Conservation (phyloP, 202 grass and related monocot genomes). For the Tripidium arundinaceum region DNA sequence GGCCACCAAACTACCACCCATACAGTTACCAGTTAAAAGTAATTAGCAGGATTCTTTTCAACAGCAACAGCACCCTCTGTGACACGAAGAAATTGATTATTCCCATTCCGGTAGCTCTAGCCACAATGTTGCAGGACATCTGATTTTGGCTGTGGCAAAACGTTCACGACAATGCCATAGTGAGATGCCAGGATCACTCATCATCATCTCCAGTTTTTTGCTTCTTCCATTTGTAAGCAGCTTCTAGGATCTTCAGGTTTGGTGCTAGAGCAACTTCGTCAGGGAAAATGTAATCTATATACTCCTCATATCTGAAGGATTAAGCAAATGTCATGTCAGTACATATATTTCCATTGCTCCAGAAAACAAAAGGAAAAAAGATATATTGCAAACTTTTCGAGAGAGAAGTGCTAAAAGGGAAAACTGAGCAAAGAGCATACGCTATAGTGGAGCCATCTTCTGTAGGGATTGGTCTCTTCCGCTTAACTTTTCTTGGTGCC, state of each 20-base stretch:
- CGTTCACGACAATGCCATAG: neutral
- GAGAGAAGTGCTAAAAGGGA: neutral
- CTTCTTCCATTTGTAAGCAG: constrained; percentile 90
- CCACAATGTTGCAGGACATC: no score
- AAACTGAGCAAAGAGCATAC: constrained; percentile 32
- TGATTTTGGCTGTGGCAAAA: neutral
- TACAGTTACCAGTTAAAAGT: no score
- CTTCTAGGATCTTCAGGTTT: constrained; percentile 80
- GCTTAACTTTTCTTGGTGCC: constrained; percentile 79
- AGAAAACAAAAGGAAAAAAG: no score
- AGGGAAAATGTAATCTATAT: constrained; percentile 85
- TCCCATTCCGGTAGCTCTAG: no score
- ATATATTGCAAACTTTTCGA: neutral
- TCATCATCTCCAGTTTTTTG: constrained; percentile 59
- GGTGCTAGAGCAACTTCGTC: constrained; percentile 72
- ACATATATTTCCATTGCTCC: neutral
- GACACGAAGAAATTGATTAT: no score
- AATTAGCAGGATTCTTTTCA: no score
- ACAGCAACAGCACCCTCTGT: no score
- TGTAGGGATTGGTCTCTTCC: constrained; percentile 64
- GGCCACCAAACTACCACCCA: no score
- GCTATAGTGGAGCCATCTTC: constrained; percentile 71
- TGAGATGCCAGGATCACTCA: constrained; percentile 32
- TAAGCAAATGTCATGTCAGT: constrained; percentile 34
- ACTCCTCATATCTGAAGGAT: constrained; percentile 73